A percentile compares a stretch with the other conserved stretches of the same genome.
Evolutionary conservation across 345 rosid species (phyloP).

Genomic region (Physaria fendleri): DNA sequence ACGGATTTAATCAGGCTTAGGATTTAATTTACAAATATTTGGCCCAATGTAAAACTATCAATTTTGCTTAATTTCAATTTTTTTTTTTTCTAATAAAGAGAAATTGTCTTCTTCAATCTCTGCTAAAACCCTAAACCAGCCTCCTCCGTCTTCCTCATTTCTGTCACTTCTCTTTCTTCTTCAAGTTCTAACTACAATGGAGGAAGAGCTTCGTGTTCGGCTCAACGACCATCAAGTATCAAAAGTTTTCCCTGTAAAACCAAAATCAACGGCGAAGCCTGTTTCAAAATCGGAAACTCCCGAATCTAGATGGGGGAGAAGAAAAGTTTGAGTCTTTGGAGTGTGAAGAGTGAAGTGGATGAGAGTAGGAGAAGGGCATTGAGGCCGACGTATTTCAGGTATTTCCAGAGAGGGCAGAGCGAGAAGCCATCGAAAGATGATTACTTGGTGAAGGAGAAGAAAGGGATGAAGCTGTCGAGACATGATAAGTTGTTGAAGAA

Average conservation of each 20-base stretch:
- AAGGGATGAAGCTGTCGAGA: constrained; percentile 67
- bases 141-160: neutral
- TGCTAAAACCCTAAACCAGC: constrained; percentile 21
- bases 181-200: constrained; percentile 3
- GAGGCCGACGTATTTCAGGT: constrained; percentile 59
- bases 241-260: constrained; percentile 52
- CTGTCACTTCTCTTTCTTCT: neutral
- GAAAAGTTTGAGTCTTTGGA: constrained; percentile 29
- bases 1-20: no score
- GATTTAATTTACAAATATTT: no score
- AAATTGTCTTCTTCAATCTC: neutral
- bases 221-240: constrained; percentile 30
- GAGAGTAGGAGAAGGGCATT: constrained; percentile 41
- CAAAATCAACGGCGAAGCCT: constrained; percentile 59
- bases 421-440: constrained; percentile 72
- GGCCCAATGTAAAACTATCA: neutral
- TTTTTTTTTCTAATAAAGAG: neutral
- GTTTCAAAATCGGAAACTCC: constrained; percentile 52
- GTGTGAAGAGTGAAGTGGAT: constrained; percentile 36
- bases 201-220: constrained; percentile 26
- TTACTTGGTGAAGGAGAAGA: constrained; percentile 54
- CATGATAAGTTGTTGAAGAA: constrained; percentile 81
- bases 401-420: constrained; percentile 75
- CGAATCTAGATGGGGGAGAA: constrained; percentile 56
- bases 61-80: no score